Conservation (phyloP, 2,329 filamentous ascomycete species). For the Davidsoniella eucalypti region DNA sequence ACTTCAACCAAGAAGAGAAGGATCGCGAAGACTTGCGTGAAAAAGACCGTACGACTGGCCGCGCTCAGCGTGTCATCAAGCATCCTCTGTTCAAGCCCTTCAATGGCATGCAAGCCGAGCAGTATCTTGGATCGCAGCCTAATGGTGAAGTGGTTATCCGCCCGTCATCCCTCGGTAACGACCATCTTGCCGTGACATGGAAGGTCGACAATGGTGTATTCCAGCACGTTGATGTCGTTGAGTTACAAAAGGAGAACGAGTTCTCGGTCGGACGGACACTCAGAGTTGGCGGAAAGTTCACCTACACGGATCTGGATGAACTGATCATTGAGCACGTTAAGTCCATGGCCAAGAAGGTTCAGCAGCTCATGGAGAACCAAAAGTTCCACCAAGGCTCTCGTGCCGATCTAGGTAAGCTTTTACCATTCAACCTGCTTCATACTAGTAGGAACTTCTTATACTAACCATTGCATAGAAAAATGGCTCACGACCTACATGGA, state of each 20-base stretch:
- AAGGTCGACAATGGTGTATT: conserved; percentile 94
- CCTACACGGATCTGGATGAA: conserved; percentile 91
- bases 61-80: conserved; percentile 89
- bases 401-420: conserved; percentile 62
- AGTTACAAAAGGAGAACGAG: conserved; percentile 92
- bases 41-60: conserved; percentile 70
- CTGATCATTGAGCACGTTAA: conserved; percentile 94
- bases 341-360: conserved; percentile 93
- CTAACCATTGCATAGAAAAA: conserved; percentile 44
- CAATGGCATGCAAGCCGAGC: conserved; percentile 81
- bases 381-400: conserved; percentile 77
- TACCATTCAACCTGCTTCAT: not conserved
- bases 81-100: conserved; percentile 91
- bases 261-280: conserved; percentile 81
- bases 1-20: conserved; percentile 60
- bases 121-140: conserved; percentile 74
- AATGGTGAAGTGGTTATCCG: conserved; percentile 87
- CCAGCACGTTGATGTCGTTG: conserved; percentile 92
- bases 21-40: conserved; percentile 73
- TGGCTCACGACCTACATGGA: conserved; percentile 94
- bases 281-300: conserved; percentile 74
- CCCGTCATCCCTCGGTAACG: conserved; percentile 84
- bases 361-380: conserved; percentile 87
- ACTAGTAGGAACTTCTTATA: not conserved
- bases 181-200: conserved; percentile 94